Conservation (phyloP, 495 filamentous ascomycete genomes). For the Penicillium canescens region DNA sequence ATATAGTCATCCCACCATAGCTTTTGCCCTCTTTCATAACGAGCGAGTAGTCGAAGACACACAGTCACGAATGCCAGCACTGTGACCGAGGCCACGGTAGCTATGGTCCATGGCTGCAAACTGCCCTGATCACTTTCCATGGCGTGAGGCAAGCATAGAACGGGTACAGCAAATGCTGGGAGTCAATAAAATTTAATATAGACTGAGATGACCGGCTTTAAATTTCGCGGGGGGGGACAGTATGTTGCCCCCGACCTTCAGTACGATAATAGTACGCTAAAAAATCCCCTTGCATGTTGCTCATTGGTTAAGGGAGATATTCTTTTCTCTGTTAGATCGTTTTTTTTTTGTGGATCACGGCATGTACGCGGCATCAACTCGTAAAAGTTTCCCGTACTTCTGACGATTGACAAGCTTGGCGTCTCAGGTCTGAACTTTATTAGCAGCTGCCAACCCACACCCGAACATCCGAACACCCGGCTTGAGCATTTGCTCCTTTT, state of each 20-base stretch:
- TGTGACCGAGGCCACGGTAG: slow-evolving; percentile 26
- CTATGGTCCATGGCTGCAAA: slow-evolving; percentile 37
- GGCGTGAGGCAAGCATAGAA: background rate
- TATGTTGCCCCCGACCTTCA: background rate
- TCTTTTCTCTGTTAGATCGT: background rate
- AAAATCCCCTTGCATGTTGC: background rate
- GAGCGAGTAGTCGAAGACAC: slow-evolving; percentile 31
- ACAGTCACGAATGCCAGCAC: slow-evolving; percentile 35
- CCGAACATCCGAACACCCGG: too few species aligned
- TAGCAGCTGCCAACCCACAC: too few species aligned
- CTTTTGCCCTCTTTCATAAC: slow-evolving; percentile 28
- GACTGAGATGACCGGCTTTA: background rate
- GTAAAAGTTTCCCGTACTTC: background rate
- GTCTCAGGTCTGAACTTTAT: slow-evolving; percentile 2
- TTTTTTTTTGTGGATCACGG: background rate
- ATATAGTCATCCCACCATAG: slow-evolving; percentile 45
- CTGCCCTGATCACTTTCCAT: slow-evolving; percentile 12
- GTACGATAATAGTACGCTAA: background rate
- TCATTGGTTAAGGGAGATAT: background rate
- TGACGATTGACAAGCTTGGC: background rate
- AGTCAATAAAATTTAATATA: background rate
- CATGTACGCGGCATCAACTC: background rate
- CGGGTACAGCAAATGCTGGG: background rate
- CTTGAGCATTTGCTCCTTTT: too few species aligned
- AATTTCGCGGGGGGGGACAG: background rate